These are phyloP conservation scores for Trichoderma asperellum DNA, from an alignment of 2,329 filamentous ascomycete genomes.

Conservation along the genomic window DNA sequence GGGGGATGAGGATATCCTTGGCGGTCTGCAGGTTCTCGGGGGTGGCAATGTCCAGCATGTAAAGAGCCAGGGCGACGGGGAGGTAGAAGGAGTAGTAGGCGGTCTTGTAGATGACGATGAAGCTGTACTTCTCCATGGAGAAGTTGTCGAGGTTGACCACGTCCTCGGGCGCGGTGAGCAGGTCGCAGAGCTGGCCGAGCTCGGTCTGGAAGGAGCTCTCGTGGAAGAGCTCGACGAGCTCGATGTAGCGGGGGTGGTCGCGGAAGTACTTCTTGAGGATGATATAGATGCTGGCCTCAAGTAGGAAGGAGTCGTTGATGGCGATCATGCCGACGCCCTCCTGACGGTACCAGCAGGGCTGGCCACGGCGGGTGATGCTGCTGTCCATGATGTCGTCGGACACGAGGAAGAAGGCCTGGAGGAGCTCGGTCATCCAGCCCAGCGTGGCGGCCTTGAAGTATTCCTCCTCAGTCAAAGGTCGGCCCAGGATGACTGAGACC, in stretches of 20 bases:
- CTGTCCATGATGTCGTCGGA: slow-evolving; percentile 98
- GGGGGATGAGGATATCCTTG: slow-evolving; percentile 89
- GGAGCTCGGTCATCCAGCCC: slow-evolving; percentile 96
- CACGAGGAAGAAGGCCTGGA: slow-evolving; percentile 98
- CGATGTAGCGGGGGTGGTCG: slow-evolving; percentile 81
- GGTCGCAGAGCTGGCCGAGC: slow-evolving; percentile 89
- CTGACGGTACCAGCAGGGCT: slow-evolving; percentile 95
- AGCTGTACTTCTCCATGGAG: slow-evolving; percentile 90
- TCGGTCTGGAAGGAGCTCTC: slow-evolving; percentile 93
- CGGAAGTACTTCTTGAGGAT: slow-evolving; percentile 95
- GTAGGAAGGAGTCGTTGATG: slow-evolving; percentile 98
- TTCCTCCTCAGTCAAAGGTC: slow-evolving; percentile 75
- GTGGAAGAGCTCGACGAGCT: slow-evolving; percentile 95
- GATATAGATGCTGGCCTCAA: slow-evolving; percentile 87
- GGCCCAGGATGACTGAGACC: slow-evolving; percentile 73
- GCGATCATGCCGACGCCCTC: slow-evolving; percentile 90
- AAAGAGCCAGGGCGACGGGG: slow-evolving; percentile 86
- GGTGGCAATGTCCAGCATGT: slow-evolving; percentile 83
- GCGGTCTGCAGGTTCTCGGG: slow-evolving; percentile 86
- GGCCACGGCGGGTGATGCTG: slow-evolving; percentile 90
- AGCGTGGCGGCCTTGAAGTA: slow-evolving; percentile 87
- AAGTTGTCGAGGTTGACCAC: slow-evolving; percentile 93
- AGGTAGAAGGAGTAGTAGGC: slow-evolving; percentile 99
- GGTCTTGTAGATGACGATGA: slow-evolving; percentile 99
- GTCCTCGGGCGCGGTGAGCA: slow-evolving; percentile 95